These are phyloP conservation scores for Stagonosporopsis chrysanthemi DNA, from an alignment of 2,329 filamentous ascomycete genomes.

Conservation along the genomic window DNA sequence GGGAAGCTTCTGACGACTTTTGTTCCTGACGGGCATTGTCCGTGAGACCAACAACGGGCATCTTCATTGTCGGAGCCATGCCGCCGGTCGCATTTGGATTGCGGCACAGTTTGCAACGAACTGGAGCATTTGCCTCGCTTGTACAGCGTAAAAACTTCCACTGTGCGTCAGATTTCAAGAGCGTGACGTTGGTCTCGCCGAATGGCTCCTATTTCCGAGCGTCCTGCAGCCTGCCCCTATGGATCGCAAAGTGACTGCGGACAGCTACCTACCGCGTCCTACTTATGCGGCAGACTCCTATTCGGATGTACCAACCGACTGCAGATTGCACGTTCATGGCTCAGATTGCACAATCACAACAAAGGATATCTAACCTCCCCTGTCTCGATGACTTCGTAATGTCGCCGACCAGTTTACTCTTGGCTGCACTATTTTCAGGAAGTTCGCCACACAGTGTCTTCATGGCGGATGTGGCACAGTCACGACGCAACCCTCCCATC, in stretches of 20 bases:
- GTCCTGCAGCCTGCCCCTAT: neutral
- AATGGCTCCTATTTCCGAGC: neutral
- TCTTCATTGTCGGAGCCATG: constrained; percentile 5
- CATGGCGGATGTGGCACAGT: constrained; percentile 13
- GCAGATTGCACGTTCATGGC: neutral
- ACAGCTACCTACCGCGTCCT: neutral
- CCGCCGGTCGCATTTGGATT: neutral
- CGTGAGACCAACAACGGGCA: neutral
- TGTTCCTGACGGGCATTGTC: neutral
- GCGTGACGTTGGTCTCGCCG: neutral
- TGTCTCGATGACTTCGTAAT: neutral
- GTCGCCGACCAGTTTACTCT: constrained; percentile 2
- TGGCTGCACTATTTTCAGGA: constrained; percentile 2
- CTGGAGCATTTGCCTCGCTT: neutral
- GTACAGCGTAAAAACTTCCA: neutral
- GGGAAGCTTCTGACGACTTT: neutral
- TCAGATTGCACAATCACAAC: neutral
- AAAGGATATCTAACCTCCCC: neutral
- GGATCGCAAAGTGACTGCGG: neutral
- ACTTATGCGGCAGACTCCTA: neutral
- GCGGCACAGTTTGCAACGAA: neutral
- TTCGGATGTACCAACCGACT: neutral
- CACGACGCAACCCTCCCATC: neutral
- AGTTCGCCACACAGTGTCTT: neutral
- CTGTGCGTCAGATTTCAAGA: neutral